Base-by-base conservation (phyloP, 108 stramenopile genomes). In the Bacterosira constricta region DNA sequence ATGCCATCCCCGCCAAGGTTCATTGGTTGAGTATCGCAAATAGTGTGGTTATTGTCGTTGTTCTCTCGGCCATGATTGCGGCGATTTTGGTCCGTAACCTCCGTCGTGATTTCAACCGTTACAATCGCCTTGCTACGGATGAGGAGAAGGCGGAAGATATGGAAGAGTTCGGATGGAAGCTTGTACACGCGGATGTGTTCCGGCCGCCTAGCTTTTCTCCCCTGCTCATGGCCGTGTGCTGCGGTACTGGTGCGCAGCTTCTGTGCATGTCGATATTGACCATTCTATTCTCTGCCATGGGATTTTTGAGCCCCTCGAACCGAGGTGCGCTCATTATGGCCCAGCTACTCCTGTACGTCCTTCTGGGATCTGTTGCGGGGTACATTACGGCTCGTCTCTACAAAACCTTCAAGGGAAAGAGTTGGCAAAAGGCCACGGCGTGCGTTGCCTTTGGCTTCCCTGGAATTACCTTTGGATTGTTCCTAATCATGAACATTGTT, bases 111-210 rank as follows among this genome's bases (percentile, higher is more conserved):
- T 85, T 93, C 20, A 64, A 65, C 34, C 80, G 93, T 15, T 97
- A 97, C 90, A 96, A 94, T 71, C 85, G 87, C 23, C 52, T 97
- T 17, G 84, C 93, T 4, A 86, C 93, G 13, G 97, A 97, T 63
- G 98, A 99, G 86, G 97, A 97, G 67, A 89, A 93, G 82, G 94
- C 92, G 6, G 96, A 96, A 60, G 94, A 94, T 47, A 69, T 96
- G 82, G 99, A 99, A 74, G 99, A 99, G 83, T 89, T 87, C 54
- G 99, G 99, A 44, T 99, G 99, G 99, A 97, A 97, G 70, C 65
- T 97, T 49, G 93, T 97, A n/a, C 97, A 97, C 71, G 97, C 94
- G 17, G 98, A 98, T 82, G 95, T 98, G 36, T 98, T 98, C 67
- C 90, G 98, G 34, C 94, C 97, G 11, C 98, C 98, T 17, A 42